These are phyloP conservation scores for Akebia trifoliata DNA, from an alignment of 164 flowering plant genomes.

Conservation along the genomic window DNA sequence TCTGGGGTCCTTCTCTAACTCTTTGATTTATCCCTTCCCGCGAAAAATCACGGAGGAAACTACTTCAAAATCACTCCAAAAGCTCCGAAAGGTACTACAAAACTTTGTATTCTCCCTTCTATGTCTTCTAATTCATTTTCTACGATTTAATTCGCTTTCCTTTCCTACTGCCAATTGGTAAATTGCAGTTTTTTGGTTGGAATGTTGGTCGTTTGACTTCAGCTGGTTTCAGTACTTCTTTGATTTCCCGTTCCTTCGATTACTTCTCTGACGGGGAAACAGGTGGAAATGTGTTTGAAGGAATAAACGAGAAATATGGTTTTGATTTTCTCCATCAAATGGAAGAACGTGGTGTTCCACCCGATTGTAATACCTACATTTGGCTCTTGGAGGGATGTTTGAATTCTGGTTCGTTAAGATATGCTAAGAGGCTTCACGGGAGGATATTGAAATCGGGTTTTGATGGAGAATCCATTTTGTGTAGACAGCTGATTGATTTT, in stretches of 20 bases:
- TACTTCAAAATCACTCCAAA: neutral
- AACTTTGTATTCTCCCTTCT: neutral
- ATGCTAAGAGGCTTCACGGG: slow-evolving; percentile 16
- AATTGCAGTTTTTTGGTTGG: neutral
- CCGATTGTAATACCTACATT: slow-evolving; percentile 10
- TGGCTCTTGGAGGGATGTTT: slow-evolving; percentile 11
- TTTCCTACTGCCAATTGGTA: neutral
- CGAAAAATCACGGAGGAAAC: neutral
- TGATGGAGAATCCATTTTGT: slow-evolving; percentile 10
- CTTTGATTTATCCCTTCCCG: neutral
- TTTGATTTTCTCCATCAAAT: neutral
- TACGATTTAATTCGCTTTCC: neutral
- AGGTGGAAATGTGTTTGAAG: neutral
- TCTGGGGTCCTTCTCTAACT: neutral
- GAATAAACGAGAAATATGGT: neutral
- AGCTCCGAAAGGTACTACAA: neutral
- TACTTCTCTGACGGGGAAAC: slow-evolving; percentile 1
- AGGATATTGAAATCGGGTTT: slow-evolving; percentile 20
- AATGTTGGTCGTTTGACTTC: neutral
- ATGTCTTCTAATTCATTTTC: neutral
- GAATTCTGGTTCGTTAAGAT: slow-evolving; percentile 12
- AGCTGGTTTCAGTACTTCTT: neutral
- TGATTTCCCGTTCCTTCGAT: slow-evolving; percentile 3
- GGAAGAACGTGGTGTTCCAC: neutral
- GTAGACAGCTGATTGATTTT: slow-evolving; percentile 10